These are phyloP conservation scores for Myxozyma melibiosi DNA, from an alignment of 805 yeast species.

Conservation along the genomic window DNA sequence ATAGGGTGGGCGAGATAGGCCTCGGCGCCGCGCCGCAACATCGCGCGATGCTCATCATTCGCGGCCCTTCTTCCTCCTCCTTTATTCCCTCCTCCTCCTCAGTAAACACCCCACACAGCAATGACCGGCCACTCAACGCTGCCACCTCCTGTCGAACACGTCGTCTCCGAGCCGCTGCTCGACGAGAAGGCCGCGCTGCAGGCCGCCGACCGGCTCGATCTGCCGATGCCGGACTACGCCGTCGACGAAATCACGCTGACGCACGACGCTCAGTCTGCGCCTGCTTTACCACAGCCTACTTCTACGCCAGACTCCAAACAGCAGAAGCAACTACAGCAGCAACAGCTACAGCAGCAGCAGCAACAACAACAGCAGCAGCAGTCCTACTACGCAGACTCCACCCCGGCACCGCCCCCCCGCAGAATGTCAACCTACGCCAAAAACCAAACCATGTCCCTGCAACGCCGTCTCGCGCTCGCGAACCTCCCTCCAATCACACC, in stretches of 20 bases:
- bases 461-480: conserved; percentile 30
- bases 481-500: conserved; percentile 34
- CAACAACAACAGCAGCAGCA: neutral
- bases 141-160: neutral
- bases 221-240: neutral
- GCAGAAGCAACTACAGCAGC: neutral
- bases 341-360: neutral
- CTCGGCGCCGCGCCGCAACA: conserved; percentile 12
- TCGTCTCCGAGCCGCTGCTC: conserved; percentile 7
- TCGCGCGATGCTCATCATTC: conserved; percentile 8
- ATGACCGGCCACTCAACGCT: neutral
- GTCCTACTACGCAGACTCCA: conserved; percentile 1
- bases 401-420: conserved; percentile 5
- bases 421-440: conserved; percentile 3
- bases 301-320: neutral
- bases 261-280: neutral
- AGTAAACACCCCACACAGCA: too few relatives aligned
- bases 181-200: conserved; percentile 13
- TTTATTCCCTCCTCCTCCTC: neutral
- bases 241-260: neutral
- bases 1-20: too few relatives aligned
- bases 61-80: neutral
- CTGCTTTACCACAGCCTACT: too few relatives aligned
- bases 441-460: conserved; percentile 14
- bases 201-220: conserved; percentile 9